Percentiles rank a stretch among this genome's conserved stretches.
Conservation (phyloP, 164 flowering plant genomes). For the Stephania cephalantha region DNA sequence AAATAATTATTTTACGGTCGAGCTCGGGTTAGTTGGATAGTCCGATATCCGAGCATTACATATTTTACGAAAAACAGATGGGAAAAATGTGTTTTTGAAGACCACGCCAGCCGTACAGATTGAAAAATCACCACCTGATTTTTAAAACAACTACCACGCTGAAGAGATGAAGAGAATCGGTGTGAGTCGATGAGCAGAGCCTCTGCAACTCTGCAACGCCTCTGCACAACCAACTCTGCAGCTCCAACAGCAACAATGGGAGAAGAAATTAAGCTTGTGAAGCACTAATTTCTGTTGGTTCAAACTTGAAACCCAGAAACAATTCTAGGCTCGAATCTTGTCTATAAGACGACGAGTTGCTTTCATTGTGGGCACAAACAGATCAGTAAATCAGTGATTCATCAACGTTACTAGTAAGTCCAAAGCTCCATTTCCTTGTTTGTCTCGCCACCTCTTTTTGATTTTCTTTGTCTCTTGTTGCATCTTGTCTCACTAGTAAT, state of each 20-base stretch:
- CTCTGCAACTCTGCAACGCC: neutral
- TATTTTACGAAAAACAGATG: too few species aligned
- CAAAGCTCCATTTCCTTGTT: constrained; percentile 23
- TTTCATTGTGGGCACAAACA: constrained; percentile 22
- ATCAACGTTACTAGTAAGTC: constrained; percentile 15
- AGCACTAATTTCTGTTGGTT: neutral
- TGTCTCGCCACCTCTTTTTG: constrained; percentile 26
- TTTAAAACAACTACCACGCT: neutral
- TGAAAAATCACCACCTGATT: too few species aligned
- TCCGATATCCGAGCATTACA: too few species aligned
- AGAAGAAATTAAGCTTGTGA: neutral
- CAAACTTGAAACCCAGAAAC: neutral
- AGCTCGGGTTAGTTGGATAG: too few species aligned
- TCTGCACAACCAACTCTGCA: neutral
- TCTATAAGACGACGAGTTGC: constrained; percentile 18
- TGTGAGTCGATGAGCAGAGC: neutral
- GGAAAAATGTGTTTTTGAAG: too few species aligned
- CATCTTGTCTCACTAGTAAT: constrained; percentile 1
- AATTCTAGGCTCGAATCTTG: constrained; percentile 7
- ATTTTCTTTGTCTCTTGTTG: constrained; percentile 11
- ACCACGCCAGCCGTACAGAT: too few species aligned
- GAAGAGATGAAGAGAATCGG: neutral
- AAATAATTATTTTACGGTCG: too few species aligned
- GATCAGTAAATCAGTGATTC: constrained; percentile 7
- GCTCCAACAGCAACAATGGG: neutral